Evolutionary conservation across 2,329 filamentous ascomycete genomes (phyloP).

Genomic region (Ophiostoma tasmaniense): DNA sequence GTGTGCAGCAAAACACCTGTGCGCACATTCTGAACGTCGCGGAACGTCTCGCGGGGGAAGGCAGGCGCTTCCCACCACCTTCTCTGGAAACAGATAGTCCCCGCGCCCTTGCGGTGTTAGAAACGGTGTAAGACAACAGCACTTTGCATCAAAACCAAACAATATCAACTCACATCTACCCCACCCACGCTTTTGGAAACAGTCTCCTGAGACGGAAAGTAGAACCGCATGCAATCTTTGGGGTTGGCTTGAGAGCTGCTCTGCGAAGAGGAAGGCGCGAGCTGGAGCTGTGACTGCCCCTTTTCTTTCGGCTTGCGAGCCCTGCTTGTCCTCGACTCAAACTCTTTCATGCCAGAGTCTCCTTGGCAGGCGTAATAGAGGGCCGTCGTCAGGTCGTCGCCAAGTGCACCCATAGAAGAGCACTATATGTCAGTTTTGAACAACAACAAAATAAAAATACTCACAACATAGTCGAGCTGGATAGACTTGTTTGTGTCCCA

Average conservation of each 20-base stretch:
- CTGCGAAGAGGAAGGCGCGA: not conserved
- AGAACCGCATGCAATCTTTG: slow-evolving; percentile 54
- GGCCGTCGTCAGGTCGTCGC: slow-evolving; percentile 53
- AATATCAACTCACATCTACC: slow-evolving; percentile 42
- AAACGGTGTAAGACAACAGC: not conserved
- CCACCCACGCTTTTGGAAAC: slow-evolving; percentile 58
- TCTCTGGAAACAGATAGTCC: slow-evolving; percentile 71
- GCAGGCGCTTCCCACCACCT: slow-evolving; percentile 60
- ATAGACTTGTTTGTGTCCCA: slow-evolving; percentile 47
- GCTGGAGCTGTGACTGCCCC: slow-evolving; percentile 15
- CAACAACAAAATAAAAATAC: not conserved
- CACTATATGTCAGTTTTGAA: slow-evolving; percentile 38
- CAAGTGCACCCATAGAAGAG: slow-evolving; percentile 74
- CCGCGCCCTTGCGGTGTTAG: slow-evolving; percentile 47
- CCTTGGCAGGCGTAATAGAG: slow-evolving; percentile 48
- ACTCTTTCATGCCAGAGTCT: slow-evolving; percentile 39
- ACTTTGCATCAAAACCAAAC: not conserved
- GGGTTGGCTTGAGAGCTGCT: not conserved
- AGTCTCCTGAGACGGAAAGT: slow-evolving; percentile 70
- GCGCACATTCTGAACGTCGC: slow-evolving; percentile 66
- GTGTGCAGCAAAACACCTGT: slow-evolving; percentile 75
- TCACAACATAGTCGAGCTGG: slow-evolving; percentile 64
- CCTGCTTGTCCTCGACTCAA: slow-evolving; percentile 32
- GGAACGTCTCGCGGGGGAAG: slow-evolving; percentile 65
- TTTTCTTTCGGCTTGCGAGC: slow-evolving; percentile 22